Conservation (phyloP, 202 grass and related monocot genomes). For the Thinopyrum obtusiflorum region DNA sequence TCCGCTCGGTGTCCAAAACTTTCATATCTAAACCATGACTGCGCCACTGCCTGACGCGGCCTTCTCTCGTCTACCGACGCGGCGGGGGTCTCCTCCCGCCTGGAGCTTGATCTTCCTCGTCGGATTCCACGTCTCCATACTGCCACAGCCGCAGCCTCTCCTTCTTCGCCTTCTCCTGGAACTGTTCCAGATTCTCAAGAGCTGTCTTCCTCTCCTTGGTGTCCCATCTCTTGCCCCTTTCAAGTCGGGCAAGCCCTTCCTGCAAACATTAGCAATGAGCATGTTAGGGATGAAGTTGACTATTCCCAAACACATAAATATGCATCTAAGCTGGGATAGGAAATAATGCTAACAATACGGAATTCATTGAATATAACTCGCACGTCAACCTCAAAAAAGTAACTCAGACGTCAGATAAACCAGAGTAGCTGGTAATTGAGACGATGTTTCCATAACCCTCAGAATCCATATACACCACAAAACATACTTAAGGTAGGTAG, state of each 20-base stretch:
- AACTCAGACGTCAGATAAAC: neutral
- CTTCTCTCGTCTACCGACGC: conserved; percentile 38
- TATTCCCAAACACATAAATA: neutral
- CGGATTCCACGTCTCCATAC: conserved; percentile 85
- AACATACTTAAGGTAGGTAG: no score
- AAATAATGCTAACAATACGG: neutral
- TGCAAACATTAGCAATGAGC: conserved; percentile 29
- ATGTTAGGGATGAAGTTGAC: neutral
- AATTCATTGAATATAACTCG: neutral
- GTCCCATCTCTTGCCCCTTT: conserved; percentile 89
- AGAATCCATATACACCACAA: neutral
- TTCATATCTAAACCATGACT: conserved; percentile 35
- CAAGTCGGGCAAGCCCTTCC: conserved; percentile 90
- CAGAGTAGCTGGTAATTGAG: no score
- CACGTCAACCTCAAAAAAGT: neutral
- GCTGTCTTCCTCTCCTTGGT: conserved; percentile 70
- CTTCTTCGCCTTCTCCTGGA: conserved; percentile 92
- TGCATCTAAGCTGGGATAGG: no score
- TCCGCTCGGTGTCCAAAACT: conserved; percentile 45
- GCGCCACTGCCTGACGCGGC: neutral
- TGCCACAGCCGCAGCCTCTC: conserved; percentile 68
- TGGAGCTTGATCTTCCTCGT: conserved; percentile 82
- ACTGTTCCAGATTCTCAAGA: conserved; percentile 85
- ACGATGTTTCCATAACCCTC: neutral
- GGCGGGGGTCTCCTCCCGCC: conserved; percentile 41